phyloP scores from a whole-genome alignment of 1,284 basidiomycete genomes.

The Exsudoporus floridanus region DNA sequence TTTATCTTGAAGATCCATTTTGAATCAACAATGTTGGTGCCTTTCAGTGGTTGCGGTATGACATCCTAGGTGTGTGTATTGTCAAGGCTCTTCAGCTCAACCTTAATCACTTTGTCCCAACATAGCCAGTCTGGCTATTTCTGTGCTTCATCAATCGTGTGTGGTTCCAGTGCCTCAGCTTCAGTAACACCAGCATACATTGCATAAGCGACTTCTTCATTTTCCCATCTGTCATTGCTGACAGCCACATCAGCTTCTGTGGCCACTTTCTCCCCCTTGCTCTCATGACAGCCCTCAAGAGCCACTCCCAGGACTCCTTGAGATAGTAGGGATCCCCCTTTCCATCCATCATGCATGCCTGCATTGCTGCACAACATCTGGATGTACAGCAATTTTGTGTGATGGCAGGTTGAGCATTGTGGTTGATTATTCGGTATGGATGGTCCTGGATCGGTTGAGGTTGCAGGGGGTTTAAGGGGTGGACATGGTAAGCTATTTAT shows the following conservation, averaged over 20 bases:
- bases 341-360: neutral
- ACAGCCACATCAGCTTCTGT: neutral
- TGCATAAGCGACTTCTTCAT: neutral
- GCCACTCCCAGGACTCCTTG: neutral
- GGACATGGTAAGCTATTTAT: no score
- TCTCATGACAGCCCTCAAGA: neutral
- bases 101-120: neutral
- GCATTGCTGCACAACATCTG: neutral
- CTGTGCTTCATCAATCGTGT: neutral
- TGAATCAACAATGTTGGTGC: neutral
- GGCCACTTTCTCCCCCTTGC: neutral
- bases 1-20: constrained; percentile 7
- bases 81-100: neutral
- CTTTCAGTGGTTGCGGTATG: neutral
- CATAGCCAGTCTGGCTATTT: neutral
- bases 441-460: neutral
- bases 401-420: neutral
- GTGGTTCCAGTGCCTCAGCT: neutral
- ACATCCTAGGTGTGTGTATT: neutral
- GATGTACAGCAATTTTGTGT: neutral
- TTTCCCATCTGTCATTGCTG: neutral
- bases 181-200: neutral
- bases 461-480: no score
- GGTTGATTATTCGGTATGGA: neutral
- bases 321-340: neutral